Conservation (phyloP, 2,329 filamentous ascomycete species). For the Lecanicillium sp. region DNA sequence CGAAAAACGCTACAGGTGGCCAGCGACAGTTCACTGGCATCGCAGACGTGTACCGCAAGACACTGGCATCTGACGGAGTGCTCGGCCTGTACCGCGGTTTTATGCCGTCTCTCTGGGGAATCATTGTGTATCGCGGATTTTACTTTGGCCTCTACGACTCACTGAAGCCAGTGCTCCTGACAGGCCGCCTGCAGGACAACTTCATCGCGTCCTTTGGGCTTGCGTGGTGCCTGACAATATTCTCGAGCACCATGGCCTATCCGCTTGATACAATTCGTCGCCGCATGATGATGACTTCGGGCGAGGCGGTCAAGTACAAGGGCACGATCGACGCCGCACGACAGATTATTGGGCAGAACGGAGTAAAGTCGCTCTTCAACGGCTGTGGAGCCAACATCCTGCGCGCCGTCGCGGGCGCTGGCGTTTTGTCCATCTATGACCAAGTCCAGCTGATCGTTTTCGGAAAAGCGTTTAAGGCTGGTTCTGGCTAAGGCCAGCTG, state of each 20-base stretch:
- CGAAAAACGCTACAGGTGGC: slow-evolving; percentile 97
- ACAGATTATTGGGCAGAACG: slow-evolving; percentile 97
- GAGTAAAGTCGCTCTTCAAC: slow-evolving; percentile 99
- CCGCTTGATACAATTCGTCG: slow-evolving; percentile 99
- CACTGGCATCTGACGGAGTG: slow-evolving; percentile 95
- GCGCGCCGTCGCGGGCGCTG: slow-evolving; percentile 99
- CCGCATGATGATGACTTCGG: slow-evolving; percentile 99
- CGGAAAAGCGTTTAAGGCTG: slow-evolving; percentile 96
- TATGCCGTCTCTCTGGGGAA: slow-evolving; percentile 98
- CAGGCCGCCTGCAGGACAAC: slow-evolving; percentile 88
- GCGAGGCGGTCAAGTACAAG: slow-evolving; percentile 99
- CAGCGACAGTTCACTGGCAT: slow-evolving; percentile 99
- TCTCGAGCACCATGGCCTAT: slow-evolving; percentile 99
- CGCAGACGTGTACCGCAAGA: slow-evolving; percentile 99
- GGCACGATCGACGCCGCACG: slow-evolving; percentile 88
- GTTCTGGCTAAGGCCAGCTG: slow-evolving; percentile 38
- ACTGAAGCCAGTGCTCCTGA: slow-evolving; percentile 96
- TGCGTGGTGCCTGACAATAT: slow-evolving; percentile 98
- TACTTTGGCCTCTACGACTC: slow-evolving; percentile 99
- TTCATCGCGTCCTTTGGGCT: slow-evolving; percentile 99
- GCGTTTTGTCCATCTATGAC: slow-evolving; percentile 99
- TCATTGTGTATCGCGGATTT: slow-evolving; percentile 99
- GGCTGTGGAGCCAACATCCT: slow-evolving; percentile 99
- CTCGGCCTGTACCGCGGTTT: slow-evolving; percentile 99
- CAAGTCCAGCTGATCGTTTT: slow-evolving; percentile 98